phyloP scores from a whole-genome alignment of 2,329 filamentous ascomycete genomes.

The Venturia asperata region DNA sequence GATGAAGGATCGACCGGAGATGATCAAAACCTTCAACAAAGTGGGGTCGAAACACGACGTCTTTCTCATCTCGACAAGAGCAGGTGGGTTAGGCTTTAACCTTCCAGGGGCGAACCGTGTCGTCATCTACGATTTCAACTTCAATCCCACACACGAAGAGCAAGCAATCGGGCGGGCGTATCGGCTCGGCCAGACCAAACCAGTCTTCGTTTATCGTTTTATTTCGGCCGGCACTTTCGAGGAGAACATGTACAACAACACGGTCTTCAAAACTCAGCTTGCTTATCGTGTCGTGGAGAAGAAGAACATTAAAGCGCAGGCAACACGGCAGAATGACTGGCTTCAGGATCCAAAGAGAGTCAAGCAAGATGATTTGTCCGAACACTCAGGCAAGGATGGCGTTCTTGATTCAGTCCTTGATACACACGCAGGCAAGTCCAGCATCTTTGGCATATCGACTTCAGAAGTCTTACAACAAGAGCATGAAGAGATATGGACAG shows the following conservation, averaged over 20 bases:
- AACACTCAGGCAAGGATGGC: constrained; percentile 3
- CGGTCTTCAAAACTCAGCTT: constrained; percentile 77
- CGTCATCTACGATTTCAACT: constrained; percentile 76
- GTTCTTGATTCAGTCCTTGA: constrained; percentile 15
- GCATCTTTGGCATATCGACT: constrained; percentile 1
- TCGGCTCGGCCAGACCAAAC: constrained; percentile 72
- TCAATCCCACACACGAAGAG: constrained; percentile 73
- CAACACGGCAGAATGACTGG: background rate
- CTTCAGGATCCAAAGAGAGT: constrained; percentile 1
- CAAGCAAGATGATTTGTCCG: background rate
- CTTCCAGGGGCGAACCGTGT: constrained; percentile 78
- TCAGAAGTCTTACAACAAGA: constrained; percentile 11
- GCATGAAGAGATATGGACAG: constrained; percentile 1
- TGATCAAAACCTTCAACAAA: constrained; percentile 63
- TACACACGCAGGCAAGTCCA: background rate
- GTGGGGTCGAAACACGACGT: constrained; percentile 39
- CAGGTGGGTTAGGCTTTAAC: constrained; percentile 78
- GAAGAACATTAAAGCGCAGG: constrained; percentile 46
- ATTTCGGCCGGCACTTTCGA: constrained; percentile 74
- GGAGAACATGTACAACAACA: constrained; percentile 61
- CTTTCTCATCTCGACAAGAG: constrained; percentile 75
- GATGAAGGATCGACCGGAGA: constrained; percentile 51
- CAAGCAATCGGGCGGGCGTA: constrained; percentile 84
- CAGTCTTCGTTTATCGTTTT: constrained; percentile 79
- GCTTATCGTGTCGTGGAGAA: constrained; percentile 75